Percentiles rank a stretch among this genome's conserved stretches.
Conservation (phyloP, 805 yeast species). For the Cyberlindnera lachancei region DNA sequence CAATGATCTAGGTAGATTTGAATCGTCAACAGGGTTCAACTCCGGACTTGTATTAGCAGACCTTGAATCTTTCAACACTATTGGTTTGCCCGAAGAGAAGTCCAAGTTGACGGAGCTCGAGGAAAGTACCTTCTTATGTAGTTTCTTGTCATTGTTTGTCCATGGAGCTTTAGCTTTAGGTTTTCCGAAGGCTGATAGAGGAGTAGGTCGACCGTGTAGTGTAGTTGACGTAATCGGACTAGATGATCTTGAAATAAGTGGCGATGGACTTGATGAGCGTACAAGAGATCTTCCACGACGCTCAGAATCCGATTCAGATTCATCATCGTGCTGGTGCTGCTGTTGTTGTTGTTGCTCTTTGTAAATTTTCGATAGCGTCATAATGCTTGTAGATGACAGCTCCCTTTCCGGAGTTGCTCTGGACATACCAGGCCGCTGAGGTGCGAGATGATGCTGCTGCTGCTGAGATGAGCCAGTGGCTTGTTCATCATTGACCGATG, state of each 20-base stretch:
- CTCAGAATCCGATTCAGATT: too few species aligned
- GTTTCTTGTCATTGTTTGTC: constrained; percentile 4
- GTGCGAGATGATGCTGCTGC: neutral
- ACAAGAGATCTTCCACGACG: too few species aligned
- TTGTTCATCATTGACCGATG: too few species aligned
- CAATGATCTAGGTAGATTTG: too few species aligned
- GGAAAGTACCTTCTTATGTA: constrained; percentile 19
- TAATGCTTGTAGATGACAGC: constrained; percentile 18
- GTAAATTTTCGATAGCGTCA: constrained; percentile 20
- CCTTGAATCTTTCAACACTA: too few species aligned
- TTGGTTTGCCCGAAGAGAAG: too few species aligned
- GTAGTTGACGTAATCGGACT: constrained; percentile 10
- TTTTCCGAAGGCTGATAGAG: constrained; percentile 1
- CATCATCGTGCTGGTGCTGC: too few species aligned
- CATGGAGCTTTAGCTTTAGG: neutral
- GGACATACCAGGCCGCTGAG: constrained; percentile 1
- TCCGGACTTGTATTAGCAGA: too few species aligned
- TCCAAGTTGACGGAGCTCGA: constrained; percentile 16
- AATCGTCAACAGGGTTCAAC: too few species aligned
- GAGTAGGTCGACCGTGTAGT: constrained; percentile 3
- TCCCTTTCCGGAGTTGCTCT: constrained; percentile 5
- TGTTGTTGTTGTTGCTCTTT: constrained; percentile 13
- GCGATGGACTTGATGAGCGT: too few species aligned
- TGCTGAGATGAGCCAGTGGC: neutral
- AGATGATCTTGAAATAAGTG: constrained; percentile 1